Base-by-base conservation (phyloP, 1,284 basidiomycete species). In the Rhodofomes roseus region DNA sequence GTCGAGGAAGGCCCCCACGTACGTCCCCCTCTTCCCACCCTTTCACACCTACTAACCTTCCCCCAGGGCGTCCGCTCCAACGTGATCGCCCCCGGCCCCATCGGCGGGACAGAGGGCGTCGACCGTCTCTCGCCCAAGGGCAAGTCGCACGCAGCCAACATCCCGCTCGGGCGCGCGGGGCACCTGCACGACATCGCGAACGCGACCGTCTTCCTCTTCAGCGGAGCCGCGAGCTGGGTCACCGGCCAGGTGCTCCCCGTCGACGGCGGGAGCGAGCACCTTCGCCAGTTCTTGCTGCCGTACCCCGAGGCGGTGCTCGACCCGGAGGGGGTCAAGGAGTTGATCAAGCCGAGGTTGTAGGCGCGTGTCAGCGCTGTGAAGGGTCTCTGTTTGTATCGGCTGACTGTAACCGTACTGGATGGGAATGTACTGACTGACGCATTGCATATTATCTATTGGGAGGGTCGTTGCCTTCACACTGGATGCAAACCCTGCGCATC, bases 1-100 rank as follows among this genome's bases (percentile, higher is more conserved):
- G 86, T 97, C 14, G 96, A 98, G 74, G 93, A 97, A 77, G 96
- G 95, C 1, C 96, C 95, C 6, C 83, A 88, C 66, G 71, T 73
- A 62, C 67, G 71, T 63, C 43, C 37, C 52, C 31, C 31, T 34
- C 46, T 25, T 18, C 6, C 18, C 51, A 16, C 36, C 44, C 18
- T 20, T 25, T 16, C 39, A 14, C n/a, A 22, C 25, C 46, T 44
- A 18, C 34, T 18, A n/a, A 56, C 50, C 14, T 53, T 40, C 41
- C 25, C 40, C 8, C 59, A 72, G 72, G 96, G 96, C n/a, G 87
- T 98, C 37, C 87, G 96, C 56, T 93, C 92, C 40, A 98, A 98
- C 71, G 90, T 96, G 56, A 90, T 97, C 66, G 87, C 94, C 0
- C 95, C 95, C 4, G 95, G 90, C 1, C 89, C 93, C 9, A 96